phyloP scores from a whole-genome alignment of 257 asterid species.

The Capsicum pubescens region DNA sequence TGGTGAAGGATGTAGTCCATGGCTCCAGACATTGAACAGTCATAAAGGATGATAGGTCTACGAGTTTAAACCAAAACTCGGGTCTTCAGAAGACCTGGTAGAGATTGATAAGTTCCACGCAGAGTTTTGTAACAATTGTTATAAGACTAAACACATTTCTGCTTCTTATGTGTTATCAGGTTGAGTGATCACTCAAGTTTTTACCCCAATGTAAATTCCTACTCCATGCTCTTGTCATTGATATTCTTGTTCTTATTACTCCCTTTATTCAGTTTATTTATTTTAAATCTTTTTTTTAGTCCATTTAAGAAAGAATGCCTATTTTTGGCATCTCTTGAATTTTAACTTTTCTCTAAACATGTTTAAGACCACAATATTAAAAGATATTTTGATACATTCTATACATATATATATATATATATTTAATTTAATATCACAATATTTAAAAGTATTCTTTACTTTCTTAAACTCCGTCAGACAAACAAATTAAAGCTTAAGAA shows the following conservation, averaged over 20 bases:
- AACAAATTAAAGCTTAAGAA: too few species aligned
- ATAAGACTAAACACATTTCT: slow-evolving; percentile 73
- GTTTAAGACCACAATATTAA: too few species aligned
- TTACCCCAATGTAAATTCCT: background rate
- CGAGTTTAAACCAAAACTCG: slow-evolving; percentile 71
- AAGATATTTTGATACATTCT: too few species aligned
- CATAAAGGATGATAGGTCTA: slow-evolving; percentile 81
- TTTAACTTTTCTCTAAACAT: too few species aligned
- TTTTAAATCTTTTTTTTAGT: too few species aligned
- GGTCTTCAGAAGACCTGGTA: slow-evolving; percentile 69
- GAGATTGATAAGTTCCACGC: slow-evolving; percentile 71
- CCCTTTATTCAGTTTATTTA: too few species aligned
- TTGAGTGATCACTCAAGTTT: slow-evolving; percentile 22
- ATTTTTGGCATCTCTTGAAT: too few species aligned
- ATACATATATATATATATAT: too few species aligned
- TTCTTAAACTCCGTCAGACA: too few species aligned
- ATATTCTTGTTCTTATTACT: background rate
- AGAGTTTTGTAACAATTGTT: slow-evolving; percentile 59
- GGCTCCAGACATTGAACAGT: slow-evolving; percentile 75
- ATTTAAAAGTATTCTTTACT: too few species aligned
- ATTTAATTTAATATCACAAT: too few species aligned
- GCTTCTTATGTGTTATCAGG: slow-evolving; percentile 95
- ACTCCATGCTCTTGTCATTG: background rate
- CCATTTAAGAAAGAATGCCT: too few species aligned
- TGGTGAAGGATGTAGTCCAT: slow-evolving; percentile 82